These are phyloP conservation scores for Vicia faba DNA, from an alignment of 306 rosid species.

Conservation along the genomic window DNA sequence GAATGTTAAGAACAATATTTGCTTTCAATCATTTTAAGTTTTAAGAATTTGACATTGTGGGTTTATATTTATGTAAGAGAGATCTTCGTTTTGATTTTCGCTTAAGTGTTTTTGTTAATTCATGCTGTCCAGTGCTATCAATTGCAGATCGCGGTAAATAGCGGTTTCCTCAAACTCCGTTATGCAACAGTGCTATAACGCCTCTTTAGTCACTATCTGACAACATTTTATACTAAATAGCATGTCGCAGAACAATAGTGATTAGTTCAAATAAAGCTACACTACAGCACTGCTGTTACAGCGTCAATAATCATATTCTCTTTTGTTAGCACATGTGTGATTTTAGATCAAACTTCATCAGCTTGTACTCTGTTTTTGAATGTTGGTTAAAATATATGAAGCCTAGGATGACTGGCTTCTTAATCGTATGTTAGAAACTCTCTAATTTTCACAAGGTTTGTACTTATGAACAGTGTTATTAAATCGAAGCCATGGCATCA, in stretches of 20 bases:
- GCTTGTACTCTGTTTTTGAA: slow-evolving; percentile 35
- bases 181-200: neutral
- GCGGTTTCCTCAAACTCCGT: neutral
- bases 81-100: neutral
- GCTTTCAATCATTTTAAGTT: slow-evolving; percentile 22
- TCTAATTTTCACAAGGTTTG: slow-evolving; percentile 2
- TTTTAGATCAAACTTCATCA: slow-evolving; percentile 28
- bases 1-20: slow-evolving; percentile 1
- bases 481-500: neutral
- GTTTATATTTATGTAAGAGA: slow-evolving; percentile 14
- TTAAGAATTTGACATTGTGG: slow-evolving; percentile 10
- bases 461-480: neutral
- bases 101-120: neutral
- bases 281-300: neutral
- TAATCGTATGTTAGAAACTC: slow-evolving; percentile 8
- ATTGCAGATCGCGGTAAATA: neutral
- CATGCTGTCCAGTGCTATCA: neutral
- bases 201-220: neutral
- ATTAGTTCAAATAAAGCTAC: neutral
- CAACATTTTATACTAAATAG: neutral
- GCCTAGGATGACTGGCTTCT: neutral
- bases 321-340: slow-evolving; percentile 29
- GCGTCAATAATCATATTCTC: neutral
- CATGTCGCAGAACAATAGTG: neutral
- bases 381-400: slow-evolving; percentile 42